Base-by-base conservation (phyloP, 2,329 filamentous ascomycete species). In the Rutstroemia sp. region DNA sequence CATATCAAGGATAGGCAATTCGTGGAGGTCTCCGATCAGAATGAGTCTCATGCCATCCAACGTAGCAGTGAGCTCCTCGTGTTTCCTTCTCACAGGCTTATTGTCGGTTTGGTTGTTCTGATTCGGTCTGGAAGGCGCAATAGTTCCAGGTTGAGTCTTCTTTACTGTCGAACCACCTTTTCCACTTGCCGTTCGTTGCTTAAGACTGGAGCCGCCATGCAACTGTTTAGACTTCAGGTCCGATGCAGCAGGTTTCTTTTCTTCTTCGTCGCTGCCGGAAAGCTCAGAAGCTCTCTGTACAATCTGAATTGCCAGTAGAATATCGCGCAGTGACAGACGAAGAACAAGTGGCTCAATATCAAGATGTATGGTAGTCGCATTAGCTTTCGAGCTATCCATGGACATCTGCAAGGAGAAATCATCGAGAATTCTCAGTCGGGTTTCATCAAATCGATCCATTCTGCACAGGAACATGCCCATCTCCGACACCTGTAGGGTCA, bases 381-480 rank as follows among this genome's bases (percentile, higher is more conserved):
- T 84, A 0, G 74, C 68, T 50, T 76, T 73, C 0, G 82, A 84
- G 60, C 72, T 82, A 66, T 99, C 92, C 76, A 99, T 83, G 2
- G 89, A 94, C 65, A 95, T 78, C 61, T 94, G 88, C 9, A 97
- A 77, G 2, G 91, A 96, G 70, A 99, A 99, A 71, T 99, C 92
- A 68, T 99, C 95, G 34, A 99, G 82, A 59, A 99, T 96, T 17
- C 94, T 85, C 48, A 99, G 78, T 39, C 90, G 84, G 42, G 87
- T 92, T 3, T 88, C 91, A 64, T 99, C 92, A 64, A 97, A 97
- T 61, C 86, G 89, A 71, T 99, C 95, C 94, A 99, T 99, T 12
- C 94, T 88, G 69, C 95, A 99, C 34, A 99, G 73, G 70, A 96
- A 99, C 94, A 99, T 99, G 64, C 94, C 94, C 53, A 97, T 82